A percentile compares a stretch with the other conserved stretches of the same genome.
Evolutionary conservation across 2,329 filamentous ascomycete genomes (phyloP).

Genomic region (Ophiostoma perfectum): DNA sequence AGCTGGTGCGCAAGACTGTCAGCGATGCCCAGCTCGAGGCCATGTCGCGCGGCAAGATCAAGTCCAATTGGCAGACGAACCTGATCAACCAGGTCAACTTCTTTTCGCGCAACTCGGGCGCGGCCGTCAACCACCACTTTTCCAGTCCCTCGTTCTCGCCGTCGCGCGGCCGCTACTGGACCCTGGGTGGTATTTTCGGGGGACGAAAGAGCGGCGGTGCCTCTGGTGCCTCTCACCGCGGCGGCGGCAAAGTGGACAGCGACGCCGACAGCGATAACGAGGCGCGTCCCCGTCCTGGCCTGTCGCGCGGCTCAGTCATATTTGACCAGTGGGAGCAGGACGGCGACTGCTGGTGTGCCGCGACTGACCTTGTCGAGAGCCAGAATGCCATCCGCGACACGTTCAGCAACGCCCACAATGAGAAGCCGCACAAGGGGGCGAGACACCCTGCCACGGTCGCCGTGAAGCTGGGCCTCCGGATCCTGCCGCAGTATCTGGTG

Average conservation of each 20-base stretch:
- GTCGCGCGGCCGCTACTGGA: slow-evolving; percentile 22
- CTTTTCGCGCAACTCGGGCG: slow-evolving; percentile 61
- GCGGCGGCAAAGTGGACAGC: not conserved
- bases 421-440: too few relatives aligned
- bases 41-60: slow-evolving; percentile 44
- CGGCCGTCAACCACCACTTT: slow-evolving; percentile 52
- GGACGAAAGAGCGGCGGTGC: not conserved
- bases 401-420: too few relatives aligned
- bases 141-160: slow-evolving; percentile 54
- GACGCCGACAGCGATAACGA: not conserved
- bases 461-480: slow-evolving; percentile 45
- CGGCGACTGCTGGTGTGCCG: slow-evolving; percentile 84
- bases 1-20: slow-evolving; percentile 41
- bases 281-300: slow-evolving; percentile 18
- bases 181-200: slow-evolving; percentile 22
- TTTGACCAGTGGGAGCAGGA: slow-evolving; percentile 68
- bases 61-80: slow-evolving; percentile 39
- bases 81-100: slow-evolving; percentile 63
- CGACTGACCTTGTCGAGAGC: slow-evolving; percentile 28
- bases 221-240: not conserved
- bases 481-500: slow-evolving; percentile 64
- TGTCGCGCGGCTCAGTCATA: slow-evolving; percentile 40
- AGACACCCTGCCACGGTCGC: not conserved
- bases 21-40: slow-evolving; percentile 44
- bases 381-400: too few relatives aligned